Evolutionary conservation across 495 filamentous ascomycete genomes (phyloP).

Genomic region (Geopyxis carbonaria): DNA sequence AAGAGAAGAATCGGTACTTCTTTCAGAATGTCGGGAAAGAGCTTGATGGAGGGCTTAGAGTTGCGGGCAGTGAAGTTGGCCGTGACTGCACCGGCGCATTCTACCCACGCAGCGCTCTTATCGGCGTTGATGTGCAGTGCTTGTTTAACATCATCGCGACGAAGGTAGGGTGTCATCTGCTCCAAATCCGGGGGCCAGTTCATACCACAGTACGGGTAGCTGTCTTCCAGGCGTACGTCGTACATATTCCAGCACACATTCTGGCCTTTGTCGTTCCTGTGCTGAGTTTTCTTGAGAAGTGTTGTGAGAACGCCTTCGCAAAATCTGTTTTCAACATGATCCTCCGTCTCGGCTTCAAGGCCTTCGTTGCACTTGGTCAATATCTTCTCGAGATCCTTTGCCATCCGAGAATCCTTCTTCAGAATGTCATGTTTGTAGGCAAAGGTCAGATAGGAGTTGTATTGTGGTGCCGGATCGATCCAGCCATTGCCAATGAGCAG

Average conservation of each 20-base stretch:
- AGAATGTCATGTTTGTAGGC: conserved; percentile 59
- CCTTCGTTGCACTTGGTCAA: conserved; percentile 45
- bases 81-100: conserved; percentile 69
- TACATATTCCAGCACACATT: conserved; percentile 75
- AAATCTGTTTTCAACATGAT: conserved; percentile 44
- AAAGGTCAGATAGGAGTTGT: conserved; percentile 68
- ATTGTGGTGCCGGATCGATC: conserved; percentile 82
- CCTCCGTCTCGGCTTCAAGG: conserved; percentile 35
- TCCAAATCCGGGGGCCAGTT: conserved; percentile 82
- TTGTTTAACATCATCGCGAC: conserved; percentile 53
- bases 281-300: conserved; percentile 44
- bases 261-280: conserved; percentile 31
- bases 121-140: conserved; percentile 71
- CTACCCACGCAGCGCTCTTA: conserved; percentile 76
- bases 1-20: conserved; percentile 68
- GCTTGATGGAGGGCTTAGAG: conserved; percentile 50
- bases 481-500: conserved; percentile 93
- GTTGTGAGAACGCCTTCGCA: conserved; percentile 62
- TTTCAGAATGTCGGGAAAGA: conserved; percentile 63
- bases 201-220: conserved; percentile 68
- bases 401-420: conserved; percentile 42
- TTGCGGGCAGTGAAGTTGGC: conserved; percentile 46
- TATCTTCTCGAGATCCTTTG: conserved; percentile 49
- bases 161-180: conserved; percentile 66
- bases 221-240: conserved; percentile 67